Evolutionary conservation across 2,329 filamentous ascomycete species (phyloP).

Genomic region (Xylariaceae sp.): DNA sequence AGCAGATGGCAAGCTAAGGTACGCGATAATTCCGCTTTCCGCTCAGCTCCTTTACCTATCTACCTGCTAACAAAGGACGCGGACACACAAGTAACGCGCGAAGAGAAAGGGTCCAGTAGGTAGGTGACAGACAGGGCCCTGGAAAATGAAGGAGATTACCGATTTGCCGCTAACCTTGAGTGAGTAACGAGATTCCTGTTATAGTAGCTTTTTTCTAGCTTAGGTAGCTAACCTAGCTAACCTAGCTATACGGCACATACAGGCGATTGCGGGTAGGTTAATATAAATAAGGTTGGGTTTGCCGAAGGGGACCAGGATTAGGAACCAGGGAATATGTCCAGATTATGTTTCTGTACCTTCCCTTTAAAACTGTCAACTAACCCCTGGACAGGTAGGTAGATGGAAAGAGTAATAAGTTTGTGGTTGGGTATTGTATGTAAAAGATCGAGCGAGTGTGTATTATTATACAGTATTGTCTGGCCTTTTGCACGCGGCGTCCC

Average conservation of each 20-base stretch:
- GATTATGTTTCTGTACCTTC: neutral
- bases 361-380: no score
- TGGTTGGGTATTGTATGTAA: no score
- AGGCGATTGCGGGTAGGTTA: conserved; percentile 11
- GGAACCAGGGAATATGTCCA: no score
- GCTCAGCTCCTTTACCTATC: neutral
- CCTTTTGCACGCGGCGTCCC: no score
- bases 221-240: no score
- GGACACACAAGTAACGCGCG: neutral
- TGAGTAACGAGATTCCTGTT: neutral
- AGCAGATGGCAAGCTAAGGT: neutral
- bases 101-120: neutral
- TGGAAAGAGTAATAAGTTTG: no score
- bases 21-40: neutral
- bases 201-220: no score
- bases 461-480: no score
- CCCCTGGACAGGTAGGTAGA: no score
- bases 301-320: conserved; percentile 10
- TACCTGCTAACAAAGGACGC: neutral
- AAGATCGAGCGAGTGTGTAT: no score
- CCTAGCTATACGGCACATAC: conserved; percentile 4
- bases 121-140: neutral
- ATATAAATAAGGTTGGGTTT: conserved; percentile 14
- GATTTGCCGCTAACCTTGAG: neutral
- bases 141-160: neutral